These are phyloP conservation scores for Brasilioporus rufonigricans DNA, from an alignment of 768 basidiomycete species.

Conservation along the genomic window DNA sequence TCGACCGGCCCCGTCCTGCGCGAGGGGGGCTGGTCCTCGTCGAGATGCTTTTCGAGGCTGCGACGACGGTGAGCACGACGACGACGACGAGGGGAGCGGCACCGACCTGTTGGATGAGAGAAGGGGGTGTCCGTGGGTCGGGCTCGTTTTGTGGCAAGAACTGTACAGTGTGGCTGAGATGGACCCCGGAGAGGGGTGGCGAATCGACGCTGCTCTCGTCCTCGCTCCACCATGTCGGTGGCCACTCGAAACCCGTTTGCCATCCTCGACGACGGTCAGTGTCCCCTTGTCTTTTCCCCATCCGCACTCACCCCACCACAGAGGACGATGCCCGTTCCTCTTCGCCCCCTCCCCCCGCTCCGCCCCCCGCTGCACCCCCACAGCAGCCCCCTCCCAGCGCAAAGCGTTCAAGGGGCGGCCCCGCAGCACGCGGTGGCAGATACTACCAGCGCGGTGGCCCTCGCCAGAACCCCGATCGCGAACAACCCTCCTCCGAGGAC, in stretches of 20 bases:
- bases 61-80: background rate
- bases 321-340: conserved; percentile 48
- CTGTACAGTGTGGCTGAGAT: conserved; percentile 45
- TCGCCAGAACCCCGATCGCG: conserved; percentile 37
- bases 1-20: conserved; percentile 70
- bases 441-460: conserved; percentile 70
- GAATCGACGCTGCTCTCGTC: background rate
- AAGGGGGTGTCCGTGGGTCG: background rate
- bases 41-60: conserved; percentile 87
- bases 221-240: conserved; percentile 68
- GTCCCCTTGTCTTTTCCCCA: background rate
- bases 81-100: background rate
- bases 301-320: conserved; percentile 14
- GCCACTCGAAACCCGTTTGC: conserved; percentile 86
- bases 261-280: conserved; percentile 74
- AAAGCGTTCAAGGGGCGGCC: conserved; percentile 51
- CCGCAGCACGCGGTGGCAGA: conserved; percentile 62
- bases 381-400: conserved; percentile 38
- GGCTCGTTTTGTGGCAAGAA: conserved; percentile 31
- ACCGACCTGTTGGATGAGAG: conserved; percentile 48
- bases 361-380: conserved; percentile 27
- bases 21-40: conserved; percentile 72
- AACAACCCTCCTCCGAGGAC: conserved; percentile 40
- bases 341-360: conserved; percentile 34
- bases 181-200: conserved; percentile 39